phyloP scores from a whole-genome alignment of 2,329 filamentous ascomycete genomes.

The Aaosphaeria pasadenensis region DNA sequence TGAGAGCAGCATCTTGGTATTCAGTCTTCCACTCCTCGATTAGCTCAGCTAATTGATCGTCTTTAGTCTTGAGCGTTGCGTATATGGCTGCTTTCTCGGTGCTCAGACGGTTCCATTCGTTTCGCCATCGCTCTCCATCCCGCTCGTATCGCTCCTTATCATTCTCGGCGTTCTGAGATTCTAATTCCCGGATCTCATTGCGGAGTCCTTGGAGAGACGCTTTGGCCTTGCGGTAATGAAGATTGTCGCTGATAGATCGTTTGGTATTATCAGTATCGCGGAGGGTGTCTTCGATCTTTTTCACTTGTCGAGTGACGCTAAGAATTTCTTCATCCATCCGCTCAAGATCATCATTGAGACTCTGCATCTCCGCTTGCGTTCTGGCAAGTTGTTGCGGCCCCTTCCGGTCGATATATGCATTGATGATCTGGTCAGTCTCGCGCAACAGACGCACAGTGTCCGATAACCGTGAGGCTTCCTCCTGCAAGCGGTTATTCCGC shows the following conservation, averaged over 20 bases:
- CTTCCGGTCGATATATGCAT: conserved; percentile 72
- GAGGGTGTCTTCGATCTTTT: conserved; percentile 73
- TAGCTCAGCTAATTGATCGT: conserved; percentile 72
- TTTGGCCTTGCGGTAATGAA: conserved; percentile 76
- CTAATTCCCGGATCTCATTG: conserved; percentile 69
- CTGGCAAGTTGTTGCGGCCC: conserved; percentile 69
- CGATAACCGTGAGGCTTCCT: conserved; percentile 68
- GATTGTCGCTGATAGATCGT: conserved; percentile 83
- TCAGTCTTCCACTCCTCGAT: conserved; percentile 78
- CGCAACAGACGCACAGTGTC: conserved; percentile 75
- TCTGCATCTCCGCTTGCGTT: conserved; percentile 67
- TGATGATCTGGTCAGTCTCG: conserved; percentile 73
- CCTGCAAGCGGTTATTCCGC: conserved; percentile 69
- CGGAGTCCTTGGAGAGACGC: conserved; percentile 66
- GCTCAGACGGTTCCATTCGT: conserved; percentile 64
- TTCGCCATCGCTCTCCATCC: conserved; percentile 67
- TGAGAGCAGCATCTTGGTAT: conserved; percentile 75
- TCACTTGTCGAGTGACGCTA: conserved; percentile 66
- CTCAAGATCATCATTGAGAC: conserved; percentile 64
- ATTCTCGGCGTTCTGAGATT: conserved; percentile 75
- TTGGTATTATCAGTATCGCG: conserved; percentile 79
- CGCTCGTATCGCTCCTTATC: conserved; percentile 72
- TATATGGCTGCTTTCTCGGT: conserved; percentile 72
- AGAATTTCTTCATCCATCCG: conserved; percentile 66
- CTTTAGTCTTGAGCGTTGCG: conserved; percentile 79